Conservation (phyloP, 2,329 filamentous ascomycete species). For the Colletotrichum trifolii region DNA sequence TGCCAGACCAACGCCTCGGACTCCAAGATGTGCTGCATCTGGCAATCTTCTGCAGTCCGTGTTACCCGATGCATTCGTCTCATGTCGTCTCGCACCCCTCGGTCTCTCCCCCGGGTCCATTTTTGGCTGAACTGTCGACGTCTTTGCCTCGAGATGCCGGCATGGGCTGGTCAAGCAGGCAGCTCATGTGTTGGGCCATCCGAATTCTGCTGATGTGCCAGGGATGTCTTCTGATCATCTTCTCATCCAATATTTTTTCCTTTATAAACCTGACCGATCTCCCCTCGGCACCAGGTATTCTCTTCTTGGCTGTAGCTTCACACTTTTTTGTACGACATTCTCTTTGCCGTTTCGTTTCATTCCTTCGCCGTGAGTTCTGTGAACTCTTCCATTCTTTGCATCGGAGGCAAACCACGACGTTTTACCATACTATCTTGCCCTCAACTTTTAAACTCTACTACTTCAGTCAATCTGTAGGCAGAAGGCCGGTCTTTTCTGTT, state of each 20-base stretch:
- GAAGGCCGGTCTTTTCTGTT: constrained; percentile 34
- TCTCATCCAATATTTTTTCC: constrained; percentile 18
- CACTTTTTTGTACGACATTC: constrained; percentile 27
- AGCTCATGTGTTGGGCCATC: constrained; percentile 21
- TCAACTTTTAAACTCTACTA: neutral
- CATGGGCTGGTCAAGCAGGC: constrained; percentile 11
- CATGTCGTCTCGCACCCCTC: constrained; percentile 13
- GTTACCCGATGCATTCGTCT: constrained; percentile 19
- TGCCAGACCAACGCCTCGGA: constrained; percentile 21
- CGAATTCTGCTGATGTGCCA: constrained; percentile 18
- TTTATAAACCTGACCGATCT: constrained; percentile 30
- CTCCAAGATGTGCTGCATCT: constrained; percentile 17
- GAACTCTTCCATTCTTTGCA: constrained; percentile 40
- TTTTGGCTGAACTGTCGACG: neutral
- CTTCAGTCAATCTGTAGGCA: constrained; percentile 24
- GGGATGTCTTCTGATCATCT: constrained; percentile 19
- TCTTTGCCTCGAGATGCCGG: neutral
- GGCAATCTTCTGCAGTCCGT: constrained; percentile 10
- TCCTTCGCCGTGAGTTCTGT: constrained; percentile 37
- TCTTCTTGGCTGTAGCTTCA: constrained; percentile 27
- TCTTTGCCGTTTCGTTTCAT: constrained; percentile 32
- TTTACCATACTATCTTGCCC: neutral
- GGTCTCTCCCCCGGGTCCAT: neutral
- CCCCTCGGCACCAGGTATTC: constrained; percentile 9
- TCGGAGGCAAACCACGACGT: neutral